A percentile compares a stretch with the other conserved stretches of the same genome.
These are phyloP conservation scores for Yamadazyma scolyti DNA, from an alignment of 805 yeast genomes.

Conservation along the genomic window DNA sequence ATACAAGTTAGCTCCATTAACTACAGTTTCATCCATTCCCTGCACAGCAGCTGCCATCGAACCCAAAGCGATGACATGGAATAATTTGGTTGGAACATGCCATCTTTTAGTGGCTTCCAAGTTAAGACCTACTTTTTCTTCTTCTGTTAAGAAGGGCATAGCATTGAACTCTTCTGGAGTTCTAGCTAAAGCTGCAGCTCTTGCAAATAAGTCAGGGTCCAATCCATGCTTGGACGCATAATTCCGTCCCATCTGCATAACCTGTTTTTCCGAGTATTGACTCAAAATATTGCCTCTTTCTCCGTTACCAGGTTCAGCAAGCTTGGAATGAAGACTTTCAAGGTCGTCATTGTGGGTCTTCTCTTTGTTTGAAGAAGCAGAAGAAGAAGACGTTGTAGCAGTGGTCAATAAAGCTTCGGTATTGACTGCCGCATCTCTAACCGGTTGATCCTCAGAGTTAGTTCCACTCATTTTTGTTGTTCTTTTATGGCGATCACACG, in stretches of 20 bases:
- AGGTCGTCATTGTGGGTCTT: conserved; percentile 10
- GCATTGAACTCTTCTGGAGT: conserved; percentile 54
- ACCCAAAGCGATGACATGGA: conserved; percentile 53
- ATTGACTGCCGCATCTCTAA: too few relatives aligned
- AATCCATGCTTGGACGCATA: conserved; percentile 56
- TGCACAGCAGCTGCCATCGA: conserved; percentile 71
- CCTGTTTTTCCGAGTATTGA: conserved; percentile 59
- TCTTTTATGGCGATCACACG: too few relatives aligned
- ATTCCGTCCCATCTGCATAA: conserved; percentile 64
- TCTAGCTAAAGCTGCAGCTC: conserved; percentile 59
- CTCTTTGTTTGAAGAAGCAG: conserved; percentile 9
- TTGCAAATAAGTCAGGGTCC: conserved; percentile 56
- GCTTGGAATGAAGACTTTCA: conserved; percentile 16
- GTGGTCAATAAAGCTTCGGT: too few relatives aligned
- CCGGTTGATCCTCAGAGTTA: too few relatives aligned
- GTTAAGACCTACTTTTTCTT: conserved; percentile 48
- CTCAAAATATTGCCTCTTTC: conserved; percentile 45
- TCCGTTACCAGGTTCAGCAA: conserved; percentile 17
- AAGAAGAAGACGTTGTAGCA: conserved; percentile 10
- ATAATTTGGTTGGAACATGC: conserved; percentile 47
- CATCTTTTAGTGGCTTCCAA: conserved; percentile 41
- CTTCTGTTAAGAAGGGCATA: conserved; percentile 46
- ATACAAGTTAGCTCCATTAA: conserved; percentile 62
- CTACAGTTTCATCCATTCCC: conserved; percentile 73
- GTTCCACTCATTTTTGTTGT: too few relatives aligned